Evolutionary conservation across 257 asterid species (phyloP).

Genomic region (Solanum ahanhuiri): DNA sequence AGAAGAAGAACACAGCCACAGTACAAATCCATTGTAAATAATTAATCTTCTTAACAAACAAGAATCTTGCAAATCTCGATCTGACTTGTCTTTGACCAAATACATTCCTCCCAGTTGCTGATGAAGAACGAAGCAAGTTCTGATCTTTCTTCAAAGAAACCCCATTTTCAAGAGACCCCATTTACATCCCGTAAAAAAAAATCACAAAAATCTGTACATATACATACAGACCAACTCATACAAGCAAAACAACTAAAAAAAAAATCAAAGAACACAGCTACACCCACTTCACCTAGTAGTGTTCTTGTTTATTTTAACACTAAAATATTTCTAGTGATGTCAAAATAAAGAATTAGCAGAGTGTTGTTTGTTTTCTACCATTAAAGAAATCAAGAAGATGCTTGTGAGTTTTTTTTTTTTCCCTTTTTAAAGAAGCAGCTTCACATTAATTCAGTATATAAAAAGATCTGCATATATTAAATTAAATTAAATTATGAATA

Average conservation of each 20-base stretch:
- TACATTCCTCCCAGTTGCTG: constrained; percentile 12
- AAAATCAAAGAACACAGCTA: background rate
- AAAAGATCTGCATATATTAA: background rate
- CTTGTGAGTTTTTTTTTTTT: background rate
- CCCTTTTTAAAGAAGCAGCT: background rate
- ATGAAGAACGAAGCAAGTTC: constrained; percentile 33
- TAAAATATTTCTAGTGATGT: background rate
- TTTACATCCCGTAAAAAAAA: constrained; percentile 43
- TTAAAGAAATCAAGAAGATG: constrained; percentile 13
- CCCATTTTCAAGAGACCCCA: constrained; percentile 78
- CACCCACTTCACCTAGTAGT: background rate
- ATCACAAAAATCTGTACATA: background rate
- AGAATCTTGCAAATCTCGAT: constrained; percentile 75
- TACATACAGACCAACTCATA: background rate
- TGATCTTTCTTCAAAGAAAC: constrained; percentile 41
- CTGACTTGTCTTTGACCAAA: constrained; percentile 43
- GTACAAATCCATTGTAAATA: constrained; percentile 45
- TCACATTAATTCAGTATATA: background rate
- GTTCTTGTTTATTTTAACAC: background rate
- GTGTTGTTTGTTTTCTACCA: background rate
- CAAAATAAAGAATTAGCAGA: background rate
- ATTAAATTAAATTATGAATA: background rate
- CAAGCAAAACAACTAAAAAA: background rate
- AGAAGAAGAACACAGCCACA: constrained; percentile 50
- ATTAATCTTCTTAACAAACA: constrained; percentile 46